Conservation (phyloP, 2,329 filamentous ascomycete species). For the Xylariaceae sp. region DNA sequence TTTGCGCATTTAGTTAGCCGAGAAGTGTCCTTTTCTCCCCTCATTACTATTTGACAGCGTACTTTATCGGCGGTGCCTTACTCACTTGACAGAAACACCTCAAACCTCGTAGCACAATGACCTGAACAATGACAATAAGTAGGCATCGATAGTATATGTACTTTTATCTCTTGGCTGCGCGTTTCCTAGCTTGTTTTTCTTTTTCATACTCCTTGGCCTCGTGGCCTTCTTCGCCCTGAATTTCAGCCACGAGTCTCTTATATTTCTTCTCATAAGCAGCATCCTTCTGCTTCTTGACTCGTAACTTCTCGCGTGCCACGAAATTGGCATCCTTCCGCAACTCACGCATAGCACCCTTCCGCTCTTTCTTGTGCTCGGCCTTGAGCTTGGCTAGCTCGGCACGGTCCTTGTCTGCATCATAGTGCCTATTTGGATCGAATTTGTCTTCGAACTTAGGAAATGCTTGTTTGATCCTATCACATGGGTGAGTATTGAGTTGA, state of each 20-base stretch:
- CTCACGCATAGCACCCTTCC: conserved; percentile 91
- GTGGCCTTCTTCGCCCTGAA: conserved; percentile 87
- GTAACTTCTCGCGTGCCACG: conserved; percentile 83
- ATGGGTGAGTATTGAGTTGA: neutral
- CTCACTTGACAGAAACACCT: too few relatives aligned
- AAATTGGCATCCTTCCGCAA: conserved; percentile 94
- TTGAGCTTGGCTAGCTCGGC: conserved; percentile 80
- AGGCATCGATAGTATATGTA: neutral
- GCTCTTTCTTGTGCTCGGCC: conserved; percentile 90
- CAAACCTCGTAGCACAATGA: too few relatives aligned
- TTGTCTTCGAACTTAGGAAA: conserved; percentile 95
- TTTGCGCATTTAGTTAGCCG: too few relatives aligned
- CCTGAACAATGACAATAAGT: neutral
- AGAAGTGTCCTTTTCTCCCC: too few relatives aligned
- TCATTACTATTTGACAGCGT: too few relatives aligned
- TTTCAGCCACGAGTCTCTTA: conserved; percentile 85
- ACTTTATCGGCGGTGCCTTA: too few relatives aligned
- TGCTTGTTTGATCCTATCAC: conserved; percentile 36
- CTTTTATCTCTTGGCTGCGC: conserved; percentile 48
- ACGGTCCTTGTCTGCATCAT: conserved; percentile 91
- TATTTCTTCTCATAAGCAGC: conserved; percentile 96
- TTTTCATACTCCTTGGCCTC: conserved; percentile 87
- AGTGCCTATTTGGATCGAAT: conserved; percentile 94
- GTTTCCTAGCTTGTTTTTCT: conserved; percentile 74
- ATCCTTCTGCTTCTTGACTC: conserved; percentile 91